These are phyloP conservation scores for Cucurbita pepo DNA, from an alignment of 306 rosid genomes.

Conservation along the genomic window DNA sequence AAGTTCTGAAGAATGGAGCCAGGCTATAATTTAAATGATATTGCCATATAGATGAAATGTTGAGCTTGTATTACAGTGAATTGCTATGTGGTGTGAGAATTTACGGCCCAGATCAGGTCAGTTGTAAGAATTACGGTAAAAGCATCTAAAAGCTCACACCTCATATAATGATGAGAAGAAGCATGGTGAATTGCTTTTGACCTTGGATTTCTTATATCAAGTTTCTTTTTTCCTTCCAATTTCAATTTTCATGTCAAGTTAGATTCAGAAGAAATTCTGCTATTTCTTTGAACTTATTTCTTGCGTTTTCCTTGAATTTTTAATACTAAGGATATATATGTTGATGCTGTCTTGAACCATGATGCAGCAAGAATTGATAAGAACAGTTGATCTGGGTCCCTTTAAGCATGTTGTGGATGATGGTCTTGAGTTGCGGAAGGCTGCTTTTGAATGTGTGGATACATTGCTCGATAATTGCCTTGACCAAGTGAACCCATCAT, in stretches of 20 bases:
- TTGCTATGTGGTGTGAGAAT: neutral
- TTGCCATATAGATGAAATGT: neutral
- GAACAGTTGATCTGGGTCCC: slow-evolving; percentile 99
- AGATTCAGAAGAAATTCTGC: neutral
- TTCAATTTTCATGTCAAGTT: neutral
- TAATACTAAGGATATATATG: neutral
- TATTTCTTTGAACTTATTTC: neutral
- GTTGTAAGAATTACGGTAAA: neutral
- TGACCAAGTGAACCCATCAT: slow-evolving; percentile 98
- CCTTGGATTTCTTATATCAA: neutral
- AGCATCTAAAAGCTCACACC: neutral
- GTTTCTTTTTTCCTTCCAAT: neutral
- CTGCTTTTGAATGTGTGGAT: slow-evolving; percentile 98
- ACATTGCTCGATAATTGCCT: slow-evolving; percentile 95
- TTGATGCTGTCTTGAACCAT: slow-evolving; percentile 9
- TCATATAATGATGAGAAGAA: neutral
- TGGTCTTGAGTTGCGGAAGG: slow-evolving; percentile 99
- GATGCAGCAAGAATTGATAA: slow-evolving; percentile 83
- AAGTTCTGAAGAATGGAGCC: neutral
- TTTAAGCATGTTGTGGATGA: slow-evolving; percentile 98
- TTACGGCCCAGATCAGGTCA: neutral
- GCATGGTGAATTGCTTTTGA: neutral
- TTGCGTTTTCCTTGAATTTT: neutral
- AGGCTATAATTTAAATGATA: neutral
- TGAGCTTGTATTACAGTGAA: neutral